phyloP scores from a whole-genome alignment of 2,329 filamentous ascomycete genomes.

The Sporothrix brasiliensis region DNA sequence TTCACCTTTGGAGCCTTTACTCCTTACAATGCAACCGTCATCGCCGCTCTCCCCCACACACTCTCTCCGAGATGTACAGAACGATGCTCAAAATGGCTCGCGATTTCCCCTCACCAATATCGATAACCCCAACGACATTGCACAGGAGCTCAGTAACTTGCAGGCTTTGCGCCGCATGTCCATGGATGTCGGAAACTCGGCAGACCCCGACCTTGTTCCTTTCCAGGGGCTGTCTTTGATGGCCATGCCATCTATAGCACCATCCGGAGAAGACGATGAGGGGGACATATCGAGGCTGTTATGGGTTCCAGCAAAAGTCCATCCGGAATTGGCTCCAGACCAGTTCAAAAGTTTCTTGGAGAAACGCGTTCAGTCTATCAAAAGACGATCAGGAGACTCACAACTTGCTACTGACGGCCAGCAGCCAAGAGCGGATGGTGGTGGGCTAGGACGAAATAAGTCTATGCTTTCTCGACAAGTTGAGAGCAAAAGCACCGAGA shows the following conservation, averaged over 20 bases:
- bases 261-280: conserved; percentile 74
- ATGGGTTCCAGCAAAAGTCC: conserved; percentile 93
- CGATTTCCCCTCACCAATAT: conserved; percentile 88
- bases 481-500: conserved; percentile 65
- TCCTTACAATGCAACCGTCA: conserved; percentile 44
- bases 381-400: conserved; percentile 76
- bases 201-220: conserved; percentile 74
- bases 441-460: conserved; percentile 74
- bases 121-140: conserved; percentile 83
- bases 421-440: conserved; percentile 41
- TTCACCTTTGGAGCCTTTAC: conserved; percentile 39
- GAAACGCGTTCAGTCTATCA: conserved; percentile 86
- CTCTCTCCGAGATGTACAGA: conserved; percentile 58
- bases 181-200: conserved; percentile 81
- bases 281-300: conserved; percentile 86
- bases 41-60: conserved; percentile 57
- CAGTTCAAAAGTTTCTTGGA: conserved; percentile 98
- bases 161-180: conserved; percentile 90
- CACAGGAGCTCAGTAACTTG: conserved; percentile 88
- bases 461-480: conserved; percentile 95
- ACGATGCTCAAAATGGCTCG: conserved; percentile 57
- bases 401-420: conserved; percentile 59
- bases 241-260: conserved; percentile 72
- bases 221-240: conserved; percentile 66
- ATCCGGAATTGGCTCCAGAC: conserved; percentile 90